Evolutionary conservation across 441 rosid species (phyloP), one percentile per base, ranked within the genome.

Genomic region (Metrosideros polymorpha): DNA sequence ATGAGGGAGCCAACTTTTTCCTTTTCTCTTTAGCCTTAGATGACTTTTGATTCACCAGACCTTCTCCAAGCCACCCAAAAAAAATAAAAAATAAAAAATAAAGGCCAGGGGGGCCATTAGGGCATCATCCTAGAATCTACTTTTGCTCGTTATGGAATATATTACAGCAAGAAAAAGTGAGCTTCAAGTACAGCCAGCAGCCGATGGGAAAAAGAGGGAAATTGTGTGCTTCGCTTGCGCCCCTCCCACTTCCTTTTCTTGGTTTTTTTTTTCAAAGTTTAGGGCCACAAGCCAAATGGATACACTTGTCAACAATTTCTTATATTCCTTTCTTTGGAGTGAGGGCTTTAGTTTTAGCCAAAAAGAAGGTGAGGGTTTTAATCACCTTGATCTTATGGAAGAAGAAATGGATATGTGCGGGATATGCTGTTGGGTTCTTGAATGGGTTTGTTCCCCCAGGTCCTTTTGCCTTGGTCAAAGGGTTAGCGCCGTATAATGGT

Each of bases 41-140:
- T 89, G 93, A 90, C 97, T 93, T 94, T 94, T 89, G 94, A 94
- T 93, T 91, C 93, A 92, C 89, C 59, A 86, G 94, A 89, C 92
- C 93, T 91, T 92, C 94, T 91, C 89, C 90, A 87, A 87, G 12
- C 43, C 88, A 88, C 90, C 92, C 85, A 86, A 87, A 90, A 88
- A 87, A 51, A 86, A n/a, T n/a, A n/a, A n/a, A n/a, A n/a, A n/a
- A n/a, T n/a, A 52, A 24, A n/a, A 57, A 6, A n/a, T 13, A 4
- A 17, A 12, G 45, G 24, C 85, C 43, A 55, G 86, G 93, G 93
- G 84, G 92, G 85, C 86, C 55, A 66, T 85, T 66, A 35, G 47
- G 92, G 94, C 98, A 93, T 95, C 93, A 91, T 94, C 93, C 96
- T 89, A 90, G 98, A 94, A 95, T 96, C 98, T 92, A 91, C 95